These are phyloP conservation scores for Xylaria sp. DNA, from an alignment of 2,329 filamentous ascomycete species.

Conservation along the genomic window DNA sequence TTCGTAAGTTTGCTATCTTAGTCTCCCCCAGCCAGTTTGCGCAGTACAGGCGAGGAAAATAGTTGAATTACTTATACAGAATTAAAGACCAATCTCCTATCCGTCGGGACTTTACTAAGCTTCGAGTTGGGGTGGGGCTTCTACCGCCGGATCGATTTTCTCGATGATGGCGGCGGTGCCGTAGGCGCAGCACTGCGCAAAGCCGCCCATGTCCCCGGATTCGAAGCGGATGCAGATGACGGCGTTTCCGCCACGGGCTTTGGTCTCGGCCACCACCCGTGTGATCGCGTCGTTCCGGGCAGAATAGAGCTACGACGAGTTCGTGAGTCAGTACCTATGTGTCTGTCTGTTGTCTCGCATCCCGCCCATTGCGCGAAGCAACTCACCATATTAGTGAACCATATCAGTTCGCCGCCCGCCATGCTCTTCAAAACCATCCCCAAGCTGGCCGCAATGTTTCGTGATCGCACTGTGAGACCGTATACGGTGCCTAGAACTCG, in stretches of 20 bases:
- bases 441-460: conserved; percentile 67
- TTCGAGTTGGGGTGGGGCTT: conserved; percentile 39
- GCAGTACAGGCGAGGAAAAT: too few relatives aligned
- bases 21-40: too few relatives aligned
- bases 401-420: conserved; percentile 67
- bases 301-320: conserved; percentile 57
- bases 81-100: too few relatives aligned
- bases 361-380: not conserved
- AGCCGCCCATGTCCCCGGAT: conserved; percentile 63
- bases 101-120: too few relatives aligned
- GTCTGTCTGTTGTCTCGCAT: not conserved
- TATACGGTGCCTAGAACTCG: conserved; percentile 67
- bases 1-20: too few relatives aligned
- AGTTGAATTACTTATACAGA: too few relatives aligned
- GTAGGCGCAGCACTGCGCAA: conserved; percentile 68
- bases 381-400: conserved; percentile 65
- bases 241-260: conserved; percentile 67
- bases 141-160: conserved; percentile 56
- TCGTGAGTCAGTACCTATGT: conserved; percentile 13
- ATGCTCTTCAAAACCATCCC: conserved; percentile 66
- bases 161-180: conserved; percentile 68
- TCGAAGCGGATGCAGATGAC: conserved; percentile 69
- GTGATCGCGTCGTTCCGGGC: conserved; percentile 68
- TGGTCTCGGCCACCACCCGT: conserved; percentile 65
- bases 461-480: conserved; percentile 65